A percentile compares a stretch with the other conserved stretches of the same genome.
Conservation (phyloP, 371 early-diverging fungal species). For the Lichtheimia ramosa region DNA sequence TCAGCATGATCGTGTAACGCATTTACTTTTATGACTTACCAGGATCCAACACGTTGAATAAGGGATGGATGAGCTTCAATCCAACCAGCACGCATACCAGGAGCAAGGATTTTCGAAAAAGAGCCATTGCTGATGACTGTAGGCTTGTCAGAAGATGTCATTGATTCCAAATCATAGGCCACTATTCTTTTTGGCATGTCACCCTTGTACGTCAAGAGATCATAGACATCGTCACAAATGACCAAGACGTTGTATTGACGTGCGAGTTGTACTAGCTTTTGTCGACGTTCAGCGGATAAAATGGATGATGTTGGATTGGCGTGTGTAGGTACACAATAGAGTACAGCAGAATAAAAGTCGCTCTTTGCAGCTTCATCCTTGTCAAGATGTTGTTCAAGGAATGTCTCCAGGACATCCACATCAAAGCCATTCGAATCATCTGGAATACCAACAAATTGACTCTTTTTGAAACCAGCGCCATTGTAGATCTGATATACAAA, state of each 20-base stretch:
- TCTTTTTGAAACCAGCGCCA: constrained; percentile 37
- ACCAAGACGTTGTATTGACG: constrained; percentile 52
- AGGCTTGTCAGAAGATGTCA: constrained; percentile 9
- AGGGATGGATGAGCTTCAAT: constrained; percentile 29
- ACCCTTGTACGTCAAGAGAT: constrained; percentile 41
- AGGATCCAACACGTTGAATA: constrained; percentile 23
- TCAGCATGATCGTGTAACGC: background rate
- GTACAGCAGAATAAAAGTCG: constrained; percentile 26
- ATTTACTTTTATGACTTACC: constrained; percentile 20
- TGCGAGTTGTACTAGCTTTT: constrained; percentile 45
- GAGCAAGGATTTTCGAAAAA: constrained; percentile 42
- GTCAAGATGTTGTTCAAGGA: constrained; percentile 9
- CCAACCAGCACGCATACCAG: constrained; percentile 42
- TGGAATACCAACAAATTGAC: constrained; percentile 38
- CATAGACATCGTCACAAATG: constrained; percentile 69
- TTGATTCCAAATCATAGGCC: constrained; percentile 31
- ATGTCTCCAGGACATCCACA: constrained; percentile 19
- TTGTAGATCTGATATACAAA: constrained; percentile 50
- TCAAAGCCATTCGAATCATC: constrained; percentile 27
- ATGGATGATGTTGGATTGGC: constrained; percentile 57
- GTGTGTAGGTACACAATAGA: constrained; percentile 63
- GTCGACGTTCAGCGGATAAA: constrained; percentile 34
- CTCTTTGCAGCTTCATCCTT: background rate
- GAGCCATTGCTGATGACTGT: constrained; percentile 45
- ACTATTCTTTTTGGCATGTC: constrained; percentile 22